A percentile compares a stretch with the other conserved stretches of the same genome.
Evolutionary conservation across 768 basidiomycete species (phyloP).

Genomic region (Amanita inopinata): DNA sequence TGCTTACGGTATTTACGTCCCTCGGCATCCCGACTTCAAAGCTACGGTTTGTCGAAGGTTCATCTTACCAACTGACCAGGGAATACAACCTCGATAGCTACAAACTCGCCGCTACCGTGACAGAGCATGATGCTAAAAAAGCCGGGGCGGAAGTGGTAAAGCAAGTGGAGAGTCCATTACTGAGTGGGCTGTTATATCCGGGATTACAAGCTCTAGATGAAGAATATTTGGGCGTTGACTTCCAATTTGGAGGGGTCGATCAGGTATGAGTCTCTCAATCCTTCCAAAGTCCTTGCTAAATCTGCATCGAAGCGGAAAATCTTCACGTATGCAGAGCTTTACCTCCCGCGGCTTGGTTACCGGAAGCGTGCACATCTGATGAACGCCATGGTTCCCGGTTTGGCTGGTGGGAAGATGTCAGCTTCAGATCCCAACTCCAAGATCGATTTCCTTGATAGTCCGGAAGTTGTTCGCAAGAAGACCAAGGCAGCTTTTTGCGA

Average conservation of each 20-base stretch:
- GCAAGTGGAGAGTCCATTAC: slow-evolving; percentile 84
- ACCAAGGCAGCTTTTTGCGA: slow-evolving; percentile 91
- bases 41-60: slow-evolving; percentile 79
- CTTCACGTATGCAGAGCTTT: slow-evolving; percentile 94
- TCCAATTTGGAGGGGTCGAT: slow-evolving; percentile 97
- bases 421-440: slow-evolving; percentile 96
- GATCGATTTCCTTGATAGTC: slow-evolving; percentile 91
- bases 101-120: slow-evolving; percentile 81
- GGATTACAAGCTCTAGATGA: slow-evolving; percentile 96
- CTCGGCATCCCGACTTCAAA: slow-evolving; percentile 86
- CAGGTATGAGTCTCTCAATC: slow-evolving; percentile 47
- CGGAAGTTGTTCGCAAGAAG: slow-evolving; percentile 79
- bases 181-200: slow-evolving; percentile 92
- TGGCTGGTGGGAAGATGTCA: slow-evolving; percentile 96
- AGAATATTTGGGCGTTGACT: slow-evolving; percentile 90
- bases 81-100: slow-evolving; percentile 97
- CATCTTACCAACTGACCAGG: slow-evolving; percentile 82
- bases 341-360: slow-evolving; percentile 91
- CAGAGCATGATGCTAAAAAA: slow-evolving; percentile 96
- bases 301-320: slow-evolving; percentile 76
- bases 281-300: neutral
- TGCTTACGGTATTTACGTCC: slow-evolving; percentile 76
- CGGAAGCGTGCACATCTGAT: slow-evolving; percentile 92
- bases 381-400: slow-evolving; percentile 96
- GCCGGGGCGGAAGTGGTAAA: slow-evolving; percentile 99